A percentile compares a stretch with the other conserved stretches of the same genome.
Conservation (phyloP, 495 filamentous ascomycete species). For the Neurospora hispaniola region DNA sequence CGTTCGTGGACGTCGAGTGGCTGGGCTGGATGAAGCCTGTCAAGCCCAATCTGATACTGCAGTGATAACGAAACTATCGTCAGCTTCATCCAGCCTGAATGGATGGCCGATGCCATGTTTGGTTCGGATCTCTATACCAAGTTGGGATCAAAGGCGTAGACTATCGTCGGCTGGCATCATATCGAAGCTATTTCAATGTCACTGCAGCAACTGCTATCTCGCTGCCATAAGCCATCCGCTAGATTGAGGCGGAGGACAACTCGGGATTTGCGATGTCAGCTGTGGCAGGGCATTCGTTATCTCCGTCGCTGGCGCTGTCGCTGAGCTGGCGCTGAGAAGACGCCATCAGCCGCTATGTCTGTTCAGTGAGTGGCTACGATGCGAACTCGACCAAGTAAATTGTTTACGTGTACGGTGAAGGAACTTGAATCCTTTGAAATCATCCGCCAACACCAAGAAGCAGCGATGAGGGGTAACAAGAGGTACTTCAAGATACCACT, state of each 20-base stretch:
- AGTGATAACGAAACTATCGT: neutral
- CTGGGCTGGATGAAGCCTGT: neutral
- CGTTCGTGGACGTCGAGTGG: neutral
- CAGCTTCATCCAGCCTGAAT: neutral
- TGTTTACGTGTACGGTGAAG: neutral
- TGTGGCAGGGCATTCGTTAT: neutral
- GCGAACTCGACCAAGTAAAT: too few relatives aligned
- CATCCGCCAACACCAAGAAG: too few relatives aligned
- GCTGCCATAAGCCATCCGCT: neutral
- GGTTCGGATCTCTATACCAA: neutral
- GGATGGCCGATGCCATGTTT: neutral
- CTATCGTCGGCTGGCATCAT: neutral
- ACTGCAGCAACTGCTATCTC: neutral
- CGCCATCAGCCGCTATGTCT: neutral
- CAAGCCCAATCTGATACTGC: neutral
- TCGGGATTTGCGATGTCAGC: neutral
- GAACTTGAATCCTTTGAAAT: too few relatives aligned
- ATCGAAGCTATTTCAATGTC: too few relatives aligned
- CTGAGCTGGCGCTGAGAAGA: neutral
- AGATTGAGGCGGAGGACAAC: neutral
- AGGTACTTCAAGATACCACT: neutral
- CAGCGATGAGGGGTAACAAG: neutral
- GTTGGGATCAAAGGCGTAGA: neutral
- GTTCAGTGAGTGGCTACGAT: neutral
- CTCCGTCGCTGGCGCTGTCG: neutral